Percentiles rank a stretch among this genome's conserved stretches.
Conservation (phyloP, 192 early-diverging fungal genomes). For the Gryganskiella cystojenkinii region DNA sequence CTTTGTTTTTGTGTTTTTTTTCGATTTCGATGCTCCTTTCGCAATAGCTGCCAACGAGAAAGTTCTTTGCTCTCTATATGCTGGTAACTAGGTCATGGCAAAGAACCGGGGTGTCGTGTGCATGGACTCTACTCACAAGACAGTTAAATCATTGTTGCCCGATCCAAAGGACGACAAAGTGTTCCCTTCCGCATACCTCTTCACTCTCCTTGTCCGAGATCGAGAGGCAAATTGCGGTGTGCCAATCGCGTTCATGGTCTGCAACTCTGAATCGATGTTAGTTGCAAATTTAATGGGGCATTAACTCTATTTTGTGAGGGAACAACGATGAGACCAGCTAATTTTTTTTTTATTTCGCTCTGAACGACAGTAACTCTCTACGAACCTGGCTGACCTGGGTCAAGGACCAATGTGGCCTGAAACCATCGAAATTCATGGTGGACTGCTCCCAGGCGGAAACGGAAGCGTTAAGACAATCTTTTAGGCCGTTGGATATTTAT, state of each 20-base stretch:
- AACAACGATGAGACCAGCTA: too few relatives aligned
- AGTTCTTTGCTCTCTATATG: neutral
- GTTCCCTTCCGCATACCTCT: neutral
- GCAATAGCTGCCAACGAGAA: neutral
- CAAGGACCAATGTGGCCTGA: too few relatives aligned
- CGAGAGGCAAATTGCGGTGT: neutral
- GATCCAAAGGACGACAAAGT: neutral
- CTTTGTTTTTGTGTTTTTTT: neutral
- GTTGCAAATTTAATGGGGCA: too few relatives aligned
- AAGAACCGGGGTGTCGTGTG: neutral
- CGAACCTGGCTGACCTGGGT: too few relatives aligned
- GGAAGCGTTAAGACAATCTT: too few relatives aligned
- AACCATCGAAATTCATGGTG: too few relatives aligned
- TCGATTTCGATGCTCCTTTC: neutral
- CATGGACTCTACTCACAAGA: neutral
- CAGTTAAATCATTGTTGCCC: neutral
- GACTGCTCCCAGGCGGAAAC: too few relatives aligned
- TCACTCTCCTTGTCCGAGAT: neutral
- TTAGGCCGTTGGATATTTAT: too few relatives aligned
- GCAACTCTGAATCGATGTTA: conserved; percentile 6
- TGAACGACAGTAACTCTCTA: too few relatives aligned
- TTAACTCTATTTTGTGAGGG: too few relatives aligned
- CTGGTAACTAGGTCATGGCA: neutral
- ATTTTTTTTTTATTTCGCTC: too few relatives aligned
- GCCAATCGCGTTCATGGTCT: neutral